A percentile compares a stretch with the other conserved stretches of the same genome.
These are phyloP conservation scores for Fraxinus baroniana DNA, from an alignment of 305 asterid species.

Conservation along the genomic window DNA sequence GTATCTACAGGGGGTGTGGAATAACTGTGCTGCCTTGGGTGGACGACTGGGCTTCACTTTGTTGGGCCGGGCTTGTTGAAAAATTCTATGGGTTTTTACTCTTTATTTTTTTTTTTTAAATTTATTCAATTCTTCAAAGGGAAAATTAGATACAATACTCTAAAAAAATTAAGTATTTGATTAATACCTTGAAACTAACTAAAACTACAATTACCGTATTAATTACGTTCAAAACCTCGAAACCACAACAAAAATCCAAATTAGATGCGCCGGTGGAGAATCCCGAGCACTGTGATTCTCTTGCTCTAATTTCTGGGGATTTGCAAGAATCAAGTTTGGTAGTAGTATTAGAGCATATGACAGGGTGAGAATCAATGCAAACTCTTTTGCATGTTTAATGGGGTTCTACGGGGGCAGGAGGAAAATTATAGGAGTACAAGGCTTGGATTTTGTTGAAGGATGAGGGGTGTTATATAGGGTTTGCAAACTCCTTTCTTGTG, in stretches of 20 bases:
- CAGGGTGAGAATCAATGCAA: constrained; percentile 28
- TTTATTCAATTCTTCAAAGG: no score
- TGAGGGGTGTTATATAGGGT: constrained; percentile 5
- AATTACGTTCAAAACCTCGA: no score
- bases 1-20: constrained; percentile 4
- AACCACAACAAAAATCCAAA: no score
- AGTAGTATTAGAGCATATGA: constrained; percentile 20
- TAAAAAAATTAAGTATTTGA: no score
- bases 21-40: constrained; percentile 20
- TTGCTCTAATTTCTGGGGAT: constrained; percentile 15
- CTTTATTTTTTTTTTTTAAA: no score
- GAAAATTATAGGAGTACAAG: not conserved
- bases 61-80: constrained; percentile 24
- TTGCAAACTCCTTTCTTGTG: not conserved
- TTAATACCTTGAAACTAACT: no score
- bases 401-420: not conserved
- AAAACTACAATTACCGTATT: no score
- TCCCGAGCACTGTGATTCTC: constrained; percentile 27
- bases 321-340: constrained; percentile 25
- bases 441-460: constrained; percentile 3
- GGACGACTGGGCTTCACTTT: constrained; percentile 5
- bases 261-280: no score
- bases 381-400: constrained; percentile 16
- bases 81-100: not conserved
- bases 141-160: no score